Evolutionary conservation across 163 green algal genomes (phyloP), one percentile per base, ranked within the genome.

Genomic region (Chloroidium sp.): DNA sequence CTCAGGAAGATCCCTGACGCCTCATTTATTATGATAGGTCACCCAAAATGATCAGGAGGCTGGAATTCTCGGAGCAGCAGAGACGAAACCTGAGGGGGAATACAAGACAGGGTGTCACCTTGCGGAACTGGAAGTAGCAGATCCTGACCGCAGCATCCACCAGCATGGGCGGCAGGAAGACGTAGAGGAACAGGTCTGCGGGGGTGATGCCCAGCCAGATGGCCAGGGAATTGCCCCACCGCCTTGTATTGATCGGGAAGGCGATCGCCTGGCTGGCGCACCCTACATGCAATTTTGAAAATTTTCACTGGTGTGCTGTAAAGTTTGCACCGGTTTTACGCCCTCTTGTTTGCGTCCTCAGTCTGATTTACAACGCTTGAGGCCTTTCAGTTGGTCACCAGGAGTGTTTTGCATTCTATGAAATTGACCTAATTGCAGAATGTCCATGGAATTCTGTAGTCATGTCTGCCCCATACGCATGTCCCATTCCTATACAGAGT

Each of bases 71-170:
- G 36, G 36, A 36, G 36, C 36, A 36, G 36, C 36, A 36, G 4
- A 13, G 8, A 13, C 4, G 8, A 36, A 8, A 77, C 74, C 8
- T 13, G 10, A 59, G 74, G 6, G 3, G 12, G 1, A 62, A 3
- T 36, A 1, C 36, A 36, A 36, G 36, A 36, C 36, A 36, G 36
- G 36, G 36, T 36, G 36, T 36, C 80, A 95, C 90, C 91, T 97
- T 97, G 60, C 89, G 87, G 82, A 98, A 98, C 3, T 97, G 84
- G 82, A 94, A 98, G 76, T 92, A 97, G 82, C 97, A 92, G 4
- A 98, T 91, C 0, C 91, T 86, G 13, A 95, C 92, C 2, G 94
- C 92, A 1, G 85, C 87, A 78, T 98, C 94, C 74, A 97, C 86
- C 69, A 97, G 83, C 82, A 98, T 87, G 0, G 94, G 93, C 8